Percentiles rank a stretch among this genome's conserved stretches.
phyloP scores from a whole-genome alignment of 257 asterid genomes.

The Cinchona pubescens region DNA sequence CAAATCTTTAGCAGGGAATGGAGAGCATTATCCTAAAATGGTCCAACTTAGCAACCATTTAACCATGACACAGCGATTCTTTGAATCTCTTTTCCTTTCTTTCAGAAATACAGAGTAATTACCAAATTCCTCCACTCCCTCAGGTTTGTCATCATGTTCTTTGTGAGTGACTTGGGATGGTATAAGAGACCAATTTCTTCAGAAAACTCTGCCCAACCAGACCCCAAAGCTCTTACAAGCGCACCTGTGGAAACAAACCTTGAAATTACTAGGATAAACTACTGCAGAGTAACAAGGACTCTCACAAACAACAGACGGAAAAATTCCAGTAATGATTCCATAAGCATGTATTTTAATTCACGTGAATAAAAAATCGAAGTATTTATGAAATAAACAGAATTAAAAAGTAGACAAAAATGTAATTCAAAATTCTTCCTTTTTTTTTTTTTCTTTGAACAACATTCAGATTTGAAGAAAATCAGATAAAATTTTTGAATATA shows the following conservation, averaged over 20 bases:
- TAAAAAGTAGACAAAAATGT: background rate
- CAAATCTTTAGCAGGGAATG: background rate
- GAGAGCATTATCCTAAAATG: background rate
- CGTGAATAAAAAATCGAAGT: background rate
- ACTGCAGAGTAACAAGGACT: background rate
- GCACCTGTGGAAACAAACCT: conserved; percentile 36
- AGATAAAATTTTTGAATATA: background rate
- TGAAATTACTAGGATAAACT: background rate
- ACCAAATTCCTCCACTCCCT: conserved; percentile 79
- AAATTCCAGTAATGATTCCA: background rate
- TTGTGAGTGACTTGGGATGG: conserved; percentile 55
- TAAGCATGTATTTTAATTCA: too few relatives aligned
- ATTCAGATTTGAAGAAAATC: background rate
- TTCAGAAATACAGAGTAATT: conserved; percentile 17
- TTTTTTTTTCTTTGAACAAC: background rate
- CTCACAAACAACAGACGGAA: background rate
- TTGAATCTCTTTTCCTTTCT: background rate
- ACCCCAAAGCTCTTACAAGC: conserved; percentile 51
- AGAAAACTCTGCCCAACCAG: conserved; percentile 57
- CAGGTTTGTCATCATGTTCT: conserved; percentile 86
- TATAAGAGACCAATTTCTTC: conserved; percentile 82
- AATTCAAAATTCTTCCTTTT: background rate
- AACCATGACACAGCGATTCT: background rate
- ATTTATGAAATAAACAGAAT: background rate
- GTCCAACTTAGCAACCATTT: background rate